Conservation (phyloP, 2,329 filamentous ascomycete genomes). For the Botryotinia calthae region DNA sequence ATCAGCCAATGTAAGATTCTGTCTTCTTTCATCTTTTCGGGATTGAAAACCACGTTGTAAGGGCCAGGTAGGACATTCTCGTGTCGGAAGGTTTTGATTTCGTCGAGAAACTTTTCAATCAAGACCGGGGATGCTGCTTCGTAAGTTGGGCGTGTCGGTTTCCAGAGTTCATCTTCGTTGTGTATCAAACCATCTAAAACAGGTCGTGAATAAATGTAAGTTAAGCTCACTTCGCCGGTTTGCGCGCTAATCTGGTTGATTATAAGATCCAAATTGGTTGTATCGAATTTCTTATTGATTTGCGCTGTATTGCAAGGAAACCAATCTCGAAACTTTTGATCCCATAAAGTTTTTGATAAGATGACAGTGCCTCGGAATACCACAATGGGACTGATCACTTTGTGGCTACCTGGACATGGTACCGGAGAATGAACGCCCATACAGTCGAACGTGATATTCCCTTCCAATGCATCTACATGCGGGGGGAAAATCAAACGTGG, state of each 20-base stretch:
- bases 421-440: conserved; percentile 10
- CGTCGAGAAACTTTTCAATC: background rate
- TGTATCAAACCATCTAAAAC: background rate
- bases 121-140: background rate
- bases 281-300: background rate
- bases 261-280: background rate
- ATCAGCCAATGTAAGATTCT: conserved; percentile 26
- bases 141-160: background rate
- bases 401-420: background rate
- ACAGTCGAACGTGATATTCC: conserved; percentile 4
- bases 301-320: background rate
- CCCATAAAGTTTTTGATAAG: background rate
- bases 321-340: background rate
- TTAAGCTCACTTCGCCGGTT: background rate
- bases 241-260: background rate
- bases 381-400: background rate
- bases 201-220: background rate
- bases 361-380: background rate
- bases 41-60: conserved; percentile 25
- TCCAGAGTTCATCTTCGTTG: background rate
- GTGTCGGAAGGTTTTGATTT: background rate
- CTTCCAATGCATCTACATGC: background rate
- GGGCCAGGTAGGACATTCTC: background rate
- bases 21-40: conserved; percentile 19
- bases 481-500: background rate